Evolutionary conservation across 305 asterid genomes (phyloP).

Genomic region (Salvia sclarea): DNA sequence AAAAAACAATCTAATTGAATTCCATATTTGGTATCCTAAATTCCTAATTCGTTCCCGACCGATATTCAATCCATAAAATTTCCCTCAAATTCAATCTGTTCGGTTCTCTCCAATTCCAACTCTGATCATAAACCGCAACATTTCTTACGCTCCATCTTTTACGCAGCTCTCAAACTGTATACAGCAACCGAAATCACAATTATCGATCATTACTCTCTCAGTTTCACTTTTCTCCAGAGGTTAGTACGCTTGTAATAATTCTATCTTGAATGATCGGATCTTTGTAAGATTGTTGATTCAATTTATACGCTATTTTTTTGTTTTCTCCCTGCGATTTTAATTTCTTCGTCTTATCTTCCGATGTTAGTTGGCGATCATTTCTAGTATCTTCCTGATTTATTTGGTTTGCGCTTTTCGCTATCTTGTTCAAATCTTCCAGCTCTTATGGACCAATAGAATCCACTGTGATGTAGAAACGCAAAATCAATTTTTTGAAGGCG

Average conservation of each 20-base stretch:
- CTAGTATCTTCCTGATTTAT: constrained; percentile 11
- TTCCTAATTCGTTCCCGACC: not conserved
- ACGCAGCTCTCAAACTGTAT: constrained; percentile 13
- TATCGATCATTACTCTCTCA: constrained; percentile 27
- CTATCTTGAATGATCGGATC: not conserved
- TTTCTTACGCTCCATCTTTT: not conserved
- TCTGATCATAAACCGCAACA: constrained; percentile 5
- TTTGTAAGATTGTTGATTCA: not conserved
- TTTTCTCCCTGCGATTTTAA: not conserved
- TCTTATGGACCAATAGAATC: constrained; percentile 30
- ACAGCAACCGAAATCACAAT: constrained; percentile 19
- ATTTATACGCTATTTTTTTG: not conserved
- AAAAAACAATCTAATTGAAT: too few relatives aligned
- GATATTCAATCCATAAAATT: not conserved
- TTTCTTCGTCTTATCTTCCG: constrained; percentile 8
- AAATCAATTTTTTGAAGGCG: not conserved
- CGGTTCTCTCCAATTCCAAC: constrained; percentile 20
- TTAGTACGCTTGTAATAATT: constrained; percentile 12
- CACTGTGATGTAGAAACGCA: constrained; percentile 21
- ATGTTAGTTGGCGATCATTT: constrained; percentile 17
- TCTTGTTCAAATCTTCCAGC: not conserved
- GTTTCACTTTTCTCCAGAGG: constrained; percentile 16
- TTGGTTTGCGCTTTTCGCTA: not conserved
- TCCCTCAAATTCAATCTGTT: not conserved
- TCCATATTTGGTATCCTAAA: too few relatives aligned